These are phyloP conservation scores for Beauveria brongniartii DNA, from an alignment of 2,329 filamentous ascomycete genomes.

Conservation along the genomic window DNA sequence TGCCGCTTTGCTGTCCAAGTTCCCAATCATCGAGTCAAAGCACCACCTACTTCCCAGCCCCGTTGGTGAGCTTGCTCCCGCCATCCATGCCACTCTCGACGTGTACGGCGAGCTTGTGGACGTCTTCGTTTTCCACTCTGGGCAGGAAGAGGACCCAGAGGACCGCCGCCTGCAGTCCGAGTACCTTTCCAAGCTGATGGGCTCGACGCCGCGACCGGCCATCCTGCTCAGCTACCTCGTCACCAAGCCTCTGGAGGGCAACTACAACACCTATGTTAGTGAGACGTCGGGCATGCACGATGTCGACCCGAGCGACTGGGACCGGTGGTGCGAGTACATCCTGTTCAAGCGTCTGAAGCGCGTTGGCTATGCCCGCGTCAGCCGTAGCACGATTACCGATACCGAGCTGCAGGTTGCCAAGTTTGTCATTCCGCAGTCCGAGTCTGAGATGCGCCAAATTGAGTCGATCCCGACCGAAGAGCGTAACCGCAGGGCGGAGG, in stretches of 20 bases:
- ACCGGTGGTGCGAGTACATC: constrained; percentile 98
- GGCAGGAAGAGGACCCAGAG: constrained; percentile 92
- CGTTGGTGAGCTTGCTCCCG: constrained; percentile 88
- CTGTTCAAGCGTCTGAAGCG: constrained; percentile 83
- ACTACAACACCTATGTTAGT: constrained; percentile 94
- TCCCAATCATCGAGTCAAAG: constrained; percentile 93
- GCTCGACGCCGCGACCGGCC: constrained; percentile 66
- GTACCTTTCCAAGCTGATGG: constrained; percentile 86
- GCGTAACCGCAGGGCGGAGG: constrained; percentile 51
- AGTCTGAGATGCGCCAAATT: constrained; percentile 43
- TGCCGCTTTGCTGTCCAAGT: constrained; percentile 85
- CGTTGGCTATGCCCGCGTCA: constrained; percentile 83
- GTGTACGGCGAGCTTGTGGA: constrained; percentile 86
- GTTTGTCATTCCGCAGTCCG: constrained; percentile 68
- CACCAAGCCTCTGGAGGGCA: constrained; percentile 80
- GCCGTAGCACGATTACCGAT: constrained; percentile 85
- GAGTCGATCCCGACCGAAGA: constrained; percentile 40
- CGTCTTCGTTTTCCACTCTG: constrained; percentile 97
- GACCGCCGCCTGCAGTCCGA: constrained; percentile 79
- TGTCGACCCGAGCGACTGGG: constrained; percentile 88
- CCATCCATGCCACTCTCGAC: constrained; percentile 92
- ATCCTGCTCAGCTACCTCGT: constrained; percentile 90
- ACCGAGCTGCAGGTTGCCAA: constrained; percentile 96
- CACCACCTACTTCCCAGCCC: constrained; percentile 92
- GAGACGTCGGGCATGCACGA: constrained; percentile 86